A percentile compares a stretch with the other conserved stretches of the same genome.
phyloP scores from a whole-genome alignment of 2,329 filamentous ascomycete species.

The Aspergillus unguis region DNA sequence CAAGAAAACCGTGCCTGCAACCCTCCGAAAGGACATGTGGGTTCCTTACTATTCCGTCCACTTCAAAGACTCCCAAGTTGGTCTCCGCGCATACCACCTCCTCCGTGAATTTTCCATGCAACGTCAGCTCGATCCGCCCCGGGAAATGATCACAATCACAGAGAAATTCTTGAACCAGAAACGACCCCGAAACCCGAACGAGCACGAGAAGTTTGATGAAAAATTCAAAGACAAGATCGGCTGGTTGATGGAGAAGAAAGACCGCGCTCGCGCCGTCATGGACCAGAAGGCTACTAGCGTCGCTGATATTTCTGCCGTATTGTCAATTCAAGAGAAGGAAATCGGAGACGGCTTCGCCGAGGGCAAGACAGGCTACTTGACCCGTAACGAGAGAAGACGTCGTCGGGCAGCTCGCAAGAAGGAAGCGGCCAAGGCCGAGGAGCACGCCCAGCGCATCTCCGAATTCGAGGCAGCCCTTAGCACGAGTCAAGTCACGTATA shows the following conservation, averaged over 20 bases:
- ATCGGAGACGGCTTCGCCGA: constrained; percentile 30
- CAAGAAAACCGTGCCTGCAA: constrained; percentile 60
- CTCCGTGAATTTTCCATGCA: constrained; percentile 60
- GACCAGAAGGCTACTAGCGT: constrained; percentile 62
- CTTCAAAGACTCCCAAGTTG: constrained; percentile 50
- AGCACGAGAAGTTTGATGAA: constrained; percentile 42
- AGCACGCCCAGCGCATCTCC: constrained; percentile 25
- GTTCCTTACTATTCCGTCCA: constrained; percentile 57
- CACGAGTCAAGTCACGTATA: constrained; percentile 21
- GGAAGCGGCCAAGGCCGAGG: constrained; percentile 23
- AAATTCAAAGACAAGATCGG: constrained; percentile 42
- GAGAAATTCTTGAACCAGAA: constrained; percentile 42
- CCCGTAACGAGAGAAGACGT: constrained; percentile 29
- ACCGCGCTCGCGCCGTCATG: constrained; percentile 55
- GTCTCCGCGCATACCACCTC: constrained; percentile 55
- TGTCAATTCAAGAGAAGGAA: constrained; percentile 48
- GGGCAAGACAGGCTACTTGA: constrained; percentile 31
- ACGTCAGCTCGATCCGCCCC: constrained; percentile 53
- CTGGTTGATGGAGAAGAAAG: constrained; percentile 46
- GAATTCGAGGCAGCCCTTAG: constrained; percentile 19
- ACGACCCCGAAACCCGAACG: constrained; percentile 36
- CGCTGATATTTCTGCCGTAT: constrained; percentile 58
- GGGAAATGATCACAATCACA: constrained; percentile 44
- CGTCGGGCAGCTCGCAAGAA: constrained; percentile 27
- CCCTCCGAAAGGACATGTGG: constrained; percentile 62